Percentiles rank a stretch among this genome's conserved stretches.
These are phyloP conservation scores for Claviceps sp. DNA, from an alignment of 2,329 filamentous ascomycete species.

Conservation along the genomic window DNA sequence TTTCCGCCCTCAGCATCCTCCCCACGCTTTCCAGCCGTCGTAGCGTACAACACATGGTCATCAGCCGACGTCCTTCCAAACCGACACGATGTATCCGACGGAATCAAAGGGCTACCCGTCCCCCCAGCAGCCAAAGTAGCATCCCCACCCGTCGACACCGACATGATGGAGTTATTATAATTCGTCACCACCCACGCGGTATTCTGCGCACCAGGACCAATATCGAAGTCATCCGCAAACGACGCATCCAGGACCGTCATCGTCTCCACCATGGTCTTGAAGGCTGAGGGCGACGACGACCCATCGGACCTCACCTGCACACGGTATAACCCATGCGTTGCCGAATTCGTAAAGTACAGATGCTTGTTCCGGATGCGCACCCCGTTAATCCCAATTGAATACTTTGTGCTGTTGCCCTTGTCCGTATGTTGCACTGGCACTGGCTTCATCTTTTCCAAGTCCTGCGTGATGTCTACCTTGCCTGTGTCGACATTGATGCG, in stretches of 20 bases:
- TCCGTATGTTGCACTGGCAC: constrained; percentile 8
- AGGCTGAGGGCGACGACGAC: neutral
- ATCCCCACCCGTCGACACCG: constrained; percentile 3
- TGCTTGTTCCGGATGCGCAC: constrained; percentile 29
- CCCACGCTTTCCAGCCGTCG: neutral
- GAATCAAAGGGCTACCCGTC: neutral
- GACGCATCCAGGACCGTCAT: constrained; percentile 4
- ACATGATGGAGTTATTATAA: constrained; percentile 5
- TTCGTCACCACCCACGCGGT: constrained; percentile 10
- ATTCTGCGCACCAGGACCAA: constrained; percentile 3
- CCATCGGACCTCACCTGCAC: constrained; percentile 8
- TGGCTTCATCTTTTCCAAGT: constrained; percentile 21
- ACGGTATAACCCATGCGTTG: constrained; percentile 16
- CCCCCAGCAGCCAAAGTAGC: neutral
- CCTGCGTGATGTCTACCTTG: constrained; percentile 8
- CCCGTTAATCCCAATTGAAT: constrained; percentile 20
- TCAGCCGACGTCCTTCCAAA: constrained; percentile 2
- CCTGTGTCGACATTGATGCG: constrained; percentile 13
- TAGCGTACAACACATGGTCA: constrained; percentile 3
- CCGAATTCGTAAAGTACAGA: constrained; percentile 34
- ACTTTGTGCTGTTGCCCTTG: constrained; percentile 18
- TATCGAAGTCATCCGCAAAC: constrained; percentile 11
- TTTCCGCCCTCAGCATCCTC: neutral
- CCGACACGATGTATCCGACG: neutral
- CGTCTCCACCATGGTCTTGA: constrained; percentile 5